Base-by-base conservation (phyloP, 2,329 filamentous ascomycete genomes). In the Colletotrichum musicola region DNA sequence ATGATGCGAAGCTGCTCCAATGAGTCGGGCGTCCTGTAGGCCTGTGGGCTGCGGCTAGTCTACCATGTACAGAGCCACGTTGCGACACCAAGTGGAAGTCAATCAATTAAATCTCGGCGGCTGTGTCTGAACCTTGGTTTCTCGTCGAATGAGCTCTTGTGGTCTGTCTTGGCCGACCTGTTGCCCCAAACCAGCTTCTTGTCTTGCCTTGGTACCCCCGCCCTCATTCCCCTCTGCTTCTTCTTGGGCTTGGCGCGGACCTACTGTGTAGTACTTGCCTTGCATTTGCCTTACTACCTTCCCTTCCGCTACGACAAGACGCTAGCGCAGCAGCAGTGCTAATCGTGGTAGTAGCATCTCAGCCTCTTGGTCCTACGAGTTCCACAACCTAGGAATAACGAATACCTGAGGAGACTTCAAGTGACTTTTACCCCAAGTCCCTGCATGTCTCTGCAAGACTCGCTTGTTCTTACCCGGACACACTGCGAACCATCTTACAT, bases 171-270 rank as follows among this genome's bases (percentile, higher is more conserved):
- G 60, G 64, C 53, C 60, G 12, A 42, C 16, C 18, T 27, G 63
- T 49, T 53, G 20, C 53, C 53, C 46, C 51, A 35, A 68, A 53
- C 46, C 38, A 40, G 59, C n/a, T 64, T 46, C 25, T 53, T 27
- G 64, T 63, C 44, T 63, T 16, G 22, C 38, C 64, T 67, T 67
- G 64, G 64, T 62, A 55, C 58, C 58, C 58, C 57, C 63, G 47
- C 63, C 30, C 30, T 35, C 30, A 35, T 35, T 35, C 44, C 35
- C 25, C 35, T 16, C 42, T 62, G 51, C 46, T 46, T 27, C 22
- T 51, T 46, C 44, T 57, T 40, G 59, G 35, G 46, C 16, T 27
- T 51, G 59, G 64, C 27, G 51, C 46, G 53, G 58, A 42, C 51
- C 25, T 42, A 10, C 27, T 10, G 27, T 25, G 22, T 25, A 25